Conservation (phyloP, 2,329 filamentous ascomycete species). For the Emydomyces testavorans region DNA sequence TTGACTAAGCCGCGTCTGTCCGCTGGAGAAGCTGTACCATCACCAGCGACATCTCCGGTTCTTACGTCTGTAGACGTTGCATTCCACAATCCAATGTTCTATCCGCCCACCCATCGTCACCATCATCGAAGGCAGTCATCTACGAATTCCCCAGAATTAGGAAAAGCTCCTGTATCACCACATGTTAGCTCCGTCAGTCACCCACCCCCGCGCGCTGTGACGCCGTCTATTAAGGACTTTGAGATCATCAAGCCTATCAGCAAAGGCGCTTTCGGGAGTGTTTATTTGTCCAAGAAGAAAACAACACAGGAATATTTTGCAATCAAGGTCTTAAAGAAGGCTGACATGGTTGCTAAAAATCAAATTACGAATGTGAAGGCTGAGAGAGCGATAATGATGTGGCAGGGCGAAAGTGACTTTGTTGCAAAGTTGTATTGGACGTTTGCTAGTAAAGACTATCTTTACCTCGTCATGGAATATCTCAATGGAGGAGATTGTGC, state of each 20-base stretch:
- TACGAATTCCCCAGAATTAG: slow-evolving; percentile 62
- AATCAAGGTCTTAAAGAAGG: slow-evolving; percentile 96
- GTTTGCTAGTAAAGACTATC: slow-evolving; percentile 96
- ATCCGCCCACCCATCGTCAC: slow-evolving; percentile 41
- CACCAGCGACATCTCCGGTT: slow-evolving; percentile 82
- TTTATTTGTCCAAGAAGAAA: slow-evolving; percentile 97
- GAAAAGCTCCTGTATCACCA: slow-evolving; percentile 66
- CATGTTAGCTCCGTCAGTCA: slow-evolving; percentile 65
- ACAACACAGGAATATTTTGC: slow-evolving; percentile 96
- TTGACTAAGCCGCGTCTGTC: slow-evolving; percentile 69
- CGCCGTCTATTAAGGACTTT: slow-evolving; percentile 97
- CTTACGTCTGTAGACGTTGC: slow-evolving; percentile 63
- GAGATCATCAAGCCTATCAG: slow-evolving; percentile 99
- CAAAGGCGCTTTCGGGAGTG: slow-evolving; percentile 94
- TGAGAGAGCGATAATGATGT: slow-evolving; percentile 99
- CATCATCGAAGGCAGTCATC: slow-evolving; percentile 88
- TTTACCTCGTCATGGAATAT: slow-evolving; percentile 99
- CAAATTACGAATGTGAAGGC: slow-evolving; percentile 99
- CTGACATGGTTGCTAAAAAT: slow-evolving; percentile 99
- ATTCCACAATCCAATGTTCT: slow-evolving; percentile 39
- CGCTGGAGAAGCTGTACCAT: slow-evolving; percentile 49
- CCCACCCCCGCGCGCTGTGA: slow-evolving; percentile 74
- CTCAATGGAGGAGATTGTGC: slow-evolving; percentile 95
- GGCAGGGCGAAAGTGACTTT: slow-evolving; percentile 98
- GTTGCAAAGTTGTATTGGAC: slow-evolving; percentile 99